Base-by-base conservation (phyloP, 805 yeast species). In the Zygoascus bituminiphila region DNA sequence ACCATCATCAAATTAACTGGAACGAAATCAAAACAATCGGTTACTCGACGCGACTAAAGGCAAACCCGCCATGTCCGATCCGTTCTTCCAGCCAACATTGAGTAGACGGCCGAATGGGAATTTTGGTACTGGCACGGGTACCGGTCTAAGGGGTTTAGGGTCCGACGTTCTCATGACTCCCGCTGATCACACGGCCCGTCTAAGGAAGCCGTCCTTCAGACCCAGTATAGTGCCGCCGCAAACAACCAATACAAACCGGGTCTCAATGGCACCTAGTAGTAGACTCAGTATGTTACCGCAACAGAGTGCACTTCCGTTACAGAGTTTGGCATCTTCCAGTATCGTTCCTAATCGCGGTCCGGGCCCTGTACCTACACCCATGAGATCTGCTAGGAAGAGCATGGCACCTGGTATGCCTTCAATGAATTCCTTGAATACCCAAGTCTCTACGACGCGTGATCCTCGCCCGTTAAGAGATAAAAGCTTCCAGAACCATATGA, bases 381-480 rank as follows among this genome's bases (percentile, higher is more conserved):
- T 26, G 31, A n/a, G 47, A 47, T 21, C 48, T 26, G 46, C 41
- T 26, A 9, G 38, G 22, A n/a, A 17, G 12, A 42, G 24, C n/a
- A 24, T 26, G 47, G 21, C 20, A 12, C 15, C 33, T 38, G 4
- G 19, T 42, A n/a, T 21, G 33, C 17, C 41, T 9, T 21, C 33
- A 9, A 29, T 29, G 31, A 22, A 42, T 41, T 19, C 42, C 15
- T 41, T 24, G 36, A 14, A 26, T 23, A 22, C 38, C 29, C 52
- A 44, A 23, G 46, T 49, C 15, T 48, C 53, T n/a, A 14, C 48
- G 4, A 33, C 24, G 29, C 48, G 44, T n/a, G 96, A 88, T 65
- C 82, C 84, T 25, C 72, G 97, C 46, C 95, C 95, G 4, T 63
- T 88, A 23, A 71, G 88, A 49, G 95, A 88, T 62, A 76, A 75